Evolutionary conservation across 129 eudicot species (phyloP).

Genomic region (Saposhnikovia divaricata): DNA sequence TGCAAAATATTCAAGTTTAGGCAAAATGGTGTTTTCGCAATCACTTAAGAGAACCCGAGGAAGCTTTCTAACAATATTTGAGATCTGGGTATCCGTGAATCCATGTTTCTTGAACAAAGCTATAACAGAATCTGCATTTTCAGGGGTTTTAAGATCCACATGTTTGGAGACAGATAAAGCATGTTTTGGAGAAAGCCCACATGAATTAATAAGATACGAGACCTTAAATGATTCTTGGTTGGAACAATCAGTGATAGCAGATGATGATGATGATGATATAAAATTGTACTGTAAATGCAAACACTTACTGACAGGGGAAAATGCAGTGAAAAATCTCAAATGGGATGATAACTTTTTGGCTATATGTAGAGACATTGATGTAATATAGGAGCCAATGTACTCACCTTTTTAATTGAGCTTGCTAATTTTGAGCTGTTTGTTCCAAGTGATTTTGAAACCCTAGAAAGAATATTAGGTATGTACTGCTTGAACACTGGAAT

Average conservation of each 20-base stretch:
- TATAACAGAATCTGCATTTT: not conserved
- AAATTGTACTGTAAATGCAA: too few species aligned
- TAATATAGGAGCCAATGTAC: not conserved
- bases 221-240: not conserved
- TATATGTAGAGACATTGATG: not conserved
- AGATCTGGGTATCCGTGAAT: not conserved
- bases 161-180: not conserved
- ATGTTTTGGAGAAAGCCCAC: constrained; percentile 7
- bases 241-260: not conserved
- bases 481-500: too few species aligned
- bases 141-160: not conserved
- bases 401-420: not conserved
- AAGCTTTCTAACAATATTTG: not conserved
- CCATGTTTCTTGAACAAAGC: not conserved
- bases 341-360: not conserved
- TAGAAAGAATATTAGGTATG: too few species aligned
- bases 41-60: not conserved
- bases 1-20: constrained; percentile 2
- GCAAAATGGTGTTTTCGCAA: not conserved
- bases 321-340: not conserved
- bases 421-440: too few species aligned
- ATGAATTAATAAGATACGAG: constrained; percentile 4
- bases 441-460: too few species aligned
- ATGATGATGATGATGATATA: not conserved
- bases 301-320: not conserved